Percentiles rank a stretch among this genome's conserved stretches.
phyloP scores from a whole-genome alignment of 169 alveolate genomes.

The Plasmodium vivax region DNA sequence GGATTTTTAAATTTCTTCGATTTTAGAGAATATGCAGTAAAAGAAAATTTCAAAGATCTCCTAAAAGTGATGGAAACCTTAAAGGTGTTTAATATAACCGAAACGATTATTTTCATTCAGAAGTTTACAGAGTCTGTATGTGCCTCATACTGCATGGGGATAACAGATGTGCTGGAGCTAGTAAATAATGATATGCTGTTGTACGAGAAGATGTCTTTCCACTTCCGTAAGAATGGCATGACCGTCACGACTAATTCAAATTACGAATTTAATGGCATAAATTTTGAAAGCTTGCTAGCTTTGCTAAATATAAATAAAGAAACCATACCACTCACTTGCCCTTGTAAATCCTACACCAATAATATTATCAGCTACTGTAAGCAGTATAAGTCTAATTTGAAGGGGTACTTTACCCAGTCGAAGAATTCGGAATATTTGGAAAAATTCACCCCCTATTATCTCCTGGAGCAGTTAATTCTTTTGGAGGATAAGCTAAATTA shows the following conservation, averaged over 20 bases:
- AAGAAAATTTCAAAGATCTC: slow-evolving; percentile 10
- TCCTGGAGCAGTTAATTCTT: neutral
- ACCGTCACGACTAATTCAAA: neutral
- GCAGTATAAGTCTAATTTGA: slow-evolving; percentile 3
- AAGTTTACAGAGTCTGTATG: slow-evolving; percentile 32
- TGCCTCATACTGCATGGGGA: slow-evolving; percentile 58
- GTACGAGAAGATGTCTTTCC: slow-evolving; percentile 16
- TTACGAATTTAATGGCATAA: neutral
- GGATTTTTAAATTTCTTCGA: slow-evolving; percentile 47
- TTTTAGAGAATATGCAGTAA: slow-evolving; percentile 20
- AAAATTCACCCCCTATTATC: neutral
- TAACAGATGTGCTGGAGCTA: slow-evolving; percentile 39
- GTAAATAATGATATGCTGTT: slow-evolving; percentile 49
- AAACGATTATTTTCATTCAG: slow-evolving; percentile 33
- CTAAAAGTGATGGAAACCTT: slow-evolving; percentile 18
- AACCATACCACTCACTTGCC: slow-evolving; percentile 47
- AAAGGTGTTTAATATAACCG: slow-evolving; percentile 23
- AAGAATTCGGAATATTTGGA: neutral
- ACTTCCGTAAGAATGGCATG: slow-evolving; percentile 19
- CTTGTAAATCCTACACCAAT: slow-evolving; percentile 42
- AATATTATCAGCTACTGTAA: slow-evolving; percentile 6
- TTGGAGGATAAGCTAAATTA: slow-evolving; percentile 24
- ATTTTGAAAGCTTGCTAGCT: slow-evolving; percentile 8
- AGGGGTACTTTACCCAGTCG: neutral
- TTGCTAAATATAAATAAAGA: slow-evolving; percentile 29